Conservation (phyloP, 2,329 filamentous ascomycete genomes). For the Cercospora berteroae region DNA sequence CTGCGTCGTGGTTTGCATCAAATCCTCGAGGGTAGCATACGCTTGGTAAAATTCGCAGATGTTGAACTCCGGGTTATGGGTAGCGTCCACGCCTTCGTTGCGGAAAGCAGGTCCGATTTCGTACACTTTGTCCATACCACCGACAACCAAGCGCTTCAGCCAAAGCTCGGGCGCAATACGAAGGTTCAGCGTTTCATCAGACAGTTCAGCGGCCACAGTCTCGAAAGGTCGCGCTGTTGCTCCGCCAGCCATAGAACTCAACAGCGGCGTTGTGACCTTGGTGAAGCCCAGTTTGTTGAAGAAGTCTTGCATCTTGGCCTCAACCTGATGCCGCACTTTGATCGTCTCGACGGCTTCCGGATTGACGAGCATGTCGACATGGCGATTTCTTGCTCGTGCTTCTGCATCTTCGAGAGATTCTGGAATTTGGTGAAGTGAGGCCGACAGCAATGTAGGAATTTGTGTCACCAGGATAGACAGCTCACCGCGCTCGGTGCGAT, state of each 20-base stretch:
- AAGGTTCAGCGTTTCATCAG: slow-evolving; percentile 68
- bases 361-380: slow-evolving; percentile 83
- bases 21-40: slow-evolving; percentile 70
- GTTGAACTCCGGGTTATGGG: slow-evolving; percentile 95
- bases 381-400: slow-evolving; percentile 71
- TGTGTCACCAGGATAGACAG: slow-evolving; percentile 68
- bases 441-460: slow-evolving; percentile 71
- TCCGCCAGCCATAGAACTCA: slow-evolving; percentile 79
- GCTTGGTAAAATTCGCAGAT: slow-evolving; percentile 96
- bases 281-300: slow-evolving; percentile 71
- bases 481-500: slow-evolving; percentile 69
- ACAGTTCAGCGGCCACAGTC: slow-evolving; percentile 74
- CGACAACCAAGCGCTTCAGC: slow-evolving; percentile 87
- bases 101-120: slow-evolving; percentile 91
- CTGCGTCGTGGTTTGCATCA: slow-evolving; percentile 73
- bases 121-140: slow-evolving; percentile 83
- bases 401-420: slow-evolving; percentile 67
- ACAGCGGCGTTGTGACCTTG: slow-evolving; percentile 87
- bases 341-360: slow-evolving; percentile 65
- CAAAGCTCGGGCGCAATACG: slow-evolving; percentile 93
- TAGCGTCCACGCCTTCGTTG: slow-evolving; percentile 82
- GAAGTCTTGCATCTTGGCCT: slow-evolving; percentile 70
- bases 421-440: slow-evolving; percentile 77
- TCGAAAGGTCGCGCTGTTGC: slow-evolving; percentile 83
- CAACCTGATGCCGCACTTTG: slow-evolving; percentile 70